Percentiles rank a stretch among this genome's conserved stretches.
Evolutionary conservation across 2,329 filamentous ascomycete species (phyloP).

Genomic region (Aspergillus fijiensis): DNA sequence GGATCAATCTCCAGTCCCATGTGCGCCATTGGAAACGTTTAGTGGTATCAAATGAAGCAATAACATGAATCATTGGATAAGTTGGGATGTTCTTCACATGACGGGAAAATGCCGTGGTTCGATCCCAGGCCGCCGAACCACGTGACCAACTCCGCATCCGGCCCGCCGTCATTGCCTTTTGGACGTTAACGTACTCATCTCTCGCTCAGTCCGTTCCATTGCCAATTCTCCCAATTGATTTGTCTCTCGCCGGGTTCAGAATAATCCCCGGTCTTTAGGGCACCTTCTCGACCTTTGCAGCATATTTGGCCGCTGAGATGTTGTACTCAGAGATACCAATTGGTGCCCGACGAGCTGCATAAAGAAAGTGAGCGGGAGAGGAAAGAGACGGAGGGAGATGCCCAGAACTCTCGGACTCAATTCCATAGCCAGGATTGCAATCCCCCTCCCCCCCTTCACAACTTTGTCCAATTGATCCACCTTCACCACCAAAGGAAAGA

Average conservation of each 20-base stretch:
- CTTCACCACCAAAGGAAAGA: background rate
- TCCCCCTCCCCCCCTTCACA: background rate
- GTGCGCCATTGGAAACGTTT: background rate
- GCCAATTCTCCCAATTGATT: background rate
- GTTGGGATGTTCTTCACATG: background rate
- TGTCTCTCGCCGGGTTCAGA: background rate
- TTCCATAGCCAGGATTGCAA: background rate
- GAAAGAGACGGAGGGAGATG: background rate
- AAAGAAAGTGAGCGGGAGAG: background rate
- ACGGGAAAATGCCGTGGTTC: background rate
- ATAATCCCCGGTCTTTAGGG: background rate
- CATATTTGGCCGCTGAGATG: background rate
- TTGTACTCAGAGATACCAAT: background rate
- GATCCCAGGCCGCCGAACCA: background rate
- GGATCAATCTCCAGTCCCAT: no score
- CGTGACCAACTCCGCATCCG: background rate
- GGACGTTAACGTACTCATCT: no score
- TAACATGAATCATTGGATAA: background rate
- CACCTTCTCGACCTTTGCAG: background rate
- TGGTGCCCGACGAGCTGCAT: background rate
- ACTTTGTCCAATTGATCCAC: background rate
- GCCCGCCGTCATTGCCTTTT: background rate
- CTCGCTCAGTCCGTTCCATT: background rate
- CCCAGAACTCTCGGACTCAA: background rate
- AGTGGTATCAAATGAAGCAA: background rate